Evolutionary conservation across 805 yeast species (phyloP), one percentile per base, ranked within the genome.

Genomic region (Spathaspora gorwiae): DNA sequence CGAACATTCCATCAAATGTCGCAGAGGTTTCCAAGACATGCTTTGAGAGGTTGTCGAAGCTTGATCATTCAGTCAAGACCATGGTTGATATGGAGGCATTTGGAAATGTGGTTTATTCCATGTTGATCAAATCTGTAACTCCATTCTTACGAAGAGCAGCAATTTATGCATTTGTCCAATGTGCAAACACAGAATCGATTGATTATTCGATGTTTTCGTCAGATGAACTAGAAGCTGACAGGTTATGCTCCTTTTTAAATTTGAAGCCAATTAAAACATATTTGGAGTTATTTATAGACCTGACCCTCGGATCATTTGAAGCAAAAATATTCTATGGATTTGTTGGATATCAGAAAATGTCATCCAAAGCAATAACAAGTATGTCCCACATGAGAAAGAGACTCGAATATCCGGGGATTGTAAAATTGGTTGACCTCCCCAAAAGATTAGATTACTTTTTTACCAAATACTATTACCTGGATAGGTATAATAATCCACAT

Each of bases 91-190:
- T 61, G 35, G 48, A 54, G 1, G 54, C 47, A 9, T 65, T 72
- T 46, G 70, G 79, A 0, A 44, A 57, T 29, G 66, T 76, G 1
- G 49, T 83, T 2, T 80, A 72, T 53, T 68, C 83, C 0, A 70
- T 84, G 78, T 39, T 83, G 15, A 58, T 75, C n/a, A 80, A 78
- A 53, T 61, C 81, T 1, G 59, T 75, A 7, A 76, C 84, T 0
- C 88, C 90, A 15, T 87, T 83, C 51, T 66, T 87, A 44, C 70
- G 95, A 50, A 76, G 79, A 52, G 68, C 80, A 12, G 75, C 84
- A 6, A 76, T 87, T 6, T 80, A 76, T 53, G 69, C 81, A 0
- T 72, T 63, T 56, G 77, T 80, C 26, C 61, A 68, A 35, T 79
- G 81, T 60, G 82, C 85, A 1, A 69, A 74, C 36, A 57, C 59